phyloP scores from a whole-genome alignment of 257 asterid genomes.

The Mentha longifolia region DNA sequence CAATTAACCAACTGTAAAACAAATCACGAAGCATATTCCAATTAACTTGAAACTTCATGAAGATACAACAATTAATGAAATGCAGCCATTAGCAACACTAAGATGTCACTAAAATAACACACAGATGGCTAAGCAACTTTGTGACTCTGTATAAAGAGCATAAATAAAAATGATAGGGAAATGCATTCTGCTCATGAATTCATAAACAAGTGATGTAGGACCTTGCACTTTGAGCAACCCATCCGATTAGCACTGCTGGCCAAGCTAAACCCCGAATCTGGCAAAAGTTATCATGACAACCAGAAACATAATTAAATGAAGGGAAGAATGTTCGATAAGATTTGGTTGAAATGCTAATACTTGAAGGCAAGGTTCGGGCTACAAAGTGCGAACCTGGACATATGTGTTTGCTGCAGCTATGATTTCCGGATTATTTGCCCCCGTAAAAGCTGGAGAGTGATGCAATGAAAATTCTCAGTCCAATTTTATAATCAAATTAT shows the following conservation, averaged over 20 bases:
- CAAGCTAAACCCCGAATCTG: constrained; percentile 97
- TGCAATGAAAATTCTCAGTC: constrained; percentile 27
- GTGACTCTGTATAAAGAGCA: constrained; percentile 11
- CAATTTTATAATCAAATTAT: constrained; percentile 17
- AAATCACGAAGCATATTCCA: constrained; percentile 4
- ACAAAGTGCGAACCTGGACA: constrained; percentile 65
- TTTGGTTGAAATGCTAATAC: neutral
- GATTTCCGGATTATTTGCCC: constrained; percentile 77
- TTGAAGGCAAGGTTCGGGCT: constrained; percentile 21
- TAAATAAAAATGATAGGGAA: constrained; percentile 5
- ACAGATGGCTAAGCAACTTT: neutral
- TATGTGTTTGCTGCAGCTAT: constrained; percentile 82
- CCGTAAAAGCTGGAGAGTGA: constrained; percentile 71
- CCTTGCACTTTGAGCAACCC: constrained; percentile 99
- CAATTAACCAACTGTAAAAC: constrained; percentile 18
- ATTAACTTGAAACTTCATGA: neutral
- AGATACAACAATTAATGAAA: constrained; percentile 3
- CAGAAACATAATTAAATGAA: neutral
- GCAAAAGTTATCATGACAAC: constrained; percentile 33
- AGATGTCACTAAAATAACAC: neutral
- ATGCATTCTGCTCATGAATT: constrained; percentile 26
- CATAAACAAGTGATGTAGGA: constrained; percentile 32
- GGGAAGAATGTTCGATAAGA: neutral
- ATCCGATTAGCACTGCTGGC: constrained; percentile 96
- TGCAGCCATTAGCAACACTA: constrained; percentile 23